Percentiles rank a stretch among this genome's conserved stretches.
Evolutionary conservation across 225 moss, liverwort and hornwort genomes (phyloP).

Genomic region (Sphagnum contortum): DNA sequence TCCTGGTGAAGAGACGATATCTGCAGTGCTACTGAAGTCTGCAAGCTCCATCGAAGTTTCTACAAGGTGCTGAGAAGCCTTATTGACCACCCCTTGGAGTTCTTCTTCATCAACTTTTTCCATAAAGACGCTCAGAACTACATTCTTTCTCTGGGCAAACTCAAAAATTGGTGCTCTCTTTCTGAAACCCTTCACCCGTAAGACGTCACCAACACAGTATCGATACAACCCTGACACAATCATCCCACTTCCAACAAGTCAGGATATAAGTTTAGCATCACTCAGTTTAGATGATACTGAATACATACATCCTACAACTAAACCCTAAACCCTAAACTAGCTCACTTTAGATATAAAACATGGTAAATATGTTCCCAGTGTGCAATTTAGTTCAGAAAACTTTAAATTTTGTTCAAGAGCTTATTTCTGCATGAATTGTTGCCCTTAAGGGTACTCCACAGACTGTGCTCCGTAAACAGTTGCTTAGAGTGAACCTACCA

Average conservation of each 20-base stretch:
- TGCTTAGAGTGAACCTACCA: conserved; percentile 9
- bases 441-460: no score
- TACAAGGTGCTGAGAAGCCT: conserved; percentile 20
- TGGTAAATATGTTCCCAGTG: no score
- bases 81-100: conserved; percentile 45
- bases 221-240: conserved; percentile 58
- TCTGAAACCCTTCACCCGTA: conserved; percentile 62
- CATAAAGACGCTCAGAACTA: conserved; percentile 45
- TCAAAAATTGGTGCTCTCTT: conserved; percentile 47
- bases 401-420: no score
- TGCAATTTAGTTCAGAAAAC: no score
- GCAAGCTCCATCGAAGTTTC: conserved; percentile 46
- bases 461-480: no score
- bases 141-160: conserved; percentile 57
- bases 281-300: no score
- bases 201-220: conserved; percentile 66
- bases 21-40: conserved; percentile 58
- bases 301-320: no score
- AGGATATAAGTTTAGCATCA: no score
- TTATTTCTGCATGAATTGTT: no score
- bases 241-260: no score
- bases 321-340: no score
- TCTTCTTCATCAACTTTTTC: conserved; percentile 79
- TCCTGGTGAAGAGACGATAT: conserved; percentile 40
- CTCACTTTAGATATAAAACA: no score